phyloP scores from a whole-genome alignment of 371 early-diverging fungal species.

The Synchytrium microbalum region DNA sequence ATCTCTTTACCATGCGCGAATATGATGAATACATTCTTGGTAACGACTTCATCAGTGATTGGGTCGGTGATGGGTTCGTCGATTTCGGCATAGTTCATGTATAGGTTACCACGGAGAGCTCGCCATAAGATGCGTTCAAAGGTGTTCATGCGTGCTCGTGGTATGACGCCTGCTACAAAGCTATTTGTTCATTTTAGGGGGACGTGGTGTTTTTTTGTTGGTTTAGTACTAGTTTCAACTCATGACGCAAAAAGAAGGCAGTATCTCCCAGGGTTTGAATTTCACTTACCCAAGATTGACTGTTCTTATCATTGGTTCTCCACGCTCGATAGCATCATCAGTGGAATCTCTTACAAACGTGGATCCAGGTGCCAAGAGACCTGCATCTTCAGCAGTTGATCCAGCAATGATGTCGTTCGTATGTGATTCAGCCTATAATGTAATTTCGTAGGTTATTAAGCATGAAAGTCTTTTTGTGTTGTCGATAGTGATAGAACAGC shows the following conservation, averaged over 20 bases:
- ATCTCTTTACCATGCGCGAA: conserved; percentile 93
- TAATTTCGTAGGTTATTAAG: not conserved
- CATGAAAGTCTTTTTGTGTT: too few species aligned
- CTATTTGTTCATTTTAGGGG: conserved; percentile 16
- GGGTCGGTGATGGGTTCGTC: conserved; percentile 86
- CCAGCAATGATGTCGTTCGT: conserved; percentile 23
- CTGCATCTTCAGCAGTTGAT: conserved; percentile 24
- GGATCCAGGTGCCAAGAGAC: conserved; percentile 19
- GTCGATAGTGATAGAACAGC: too few species aligned
- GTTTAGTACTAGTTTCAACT: too few species aligned
- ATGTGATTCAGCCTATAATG: conserved; percentile 30
- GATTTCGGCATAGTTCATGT: conserved; percentile 91
- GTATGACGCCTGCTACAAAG: conserved; percentile 84
- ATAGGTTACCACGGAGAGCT: conserved; percentile 94
- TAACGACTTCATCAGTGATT: conserved; percentile 66
- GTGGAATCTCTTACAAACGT: conserved; percentile 17
- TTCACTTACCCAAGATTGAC: conserved; percentile 29
- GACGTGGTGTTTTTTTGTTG: not conserved
- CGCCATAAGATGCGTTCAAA: conserved; percentile 96
- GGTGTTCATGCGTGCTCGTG: conserved; percentile 68
- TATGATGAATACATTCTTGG: conserved; percentile 93
- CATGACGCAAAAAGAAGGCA: too few species aligned
- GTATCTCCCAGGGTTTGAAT: not conserved
- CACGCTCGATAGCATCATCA: conserved; percentile 24
- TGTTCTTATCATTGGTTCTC: conserved; percentile 12